Conservation (phyloP, 2,329 filamentous ascomycete species). For the Ceratocystis variospora region DNA sequence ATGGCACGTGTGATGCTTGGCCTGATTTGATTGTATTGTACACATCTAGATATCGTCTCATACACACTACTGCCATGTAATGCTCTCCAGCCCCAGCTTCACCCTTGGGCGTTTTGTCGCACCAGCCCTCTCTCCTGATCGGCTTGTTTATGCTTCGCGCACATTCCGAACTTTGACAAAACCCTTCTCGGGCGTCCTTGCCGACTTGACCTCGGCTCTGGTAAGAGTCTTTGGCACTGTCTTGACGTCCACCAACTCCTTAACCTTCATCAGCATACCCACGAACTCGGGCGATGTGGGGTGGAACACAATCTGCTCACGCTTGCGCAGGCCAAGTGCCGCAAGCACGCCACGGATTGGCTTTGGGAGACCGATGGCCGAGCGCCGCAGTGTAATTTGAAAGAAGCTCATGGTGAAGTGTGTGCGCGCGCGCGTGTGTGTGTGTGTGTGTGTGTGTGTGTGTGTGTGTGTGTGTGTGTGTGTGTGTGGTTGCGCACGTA, state of each 20-base stretch:
- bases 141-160: conserved; percentile 8
- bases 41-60: conserved; percentile 24
- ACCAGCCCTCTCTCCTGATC: conserved; percentile 19
- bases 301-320: conserved; percentile 79
- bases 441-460: conserved; percentile 12
- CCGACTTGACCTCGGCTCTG: conserved; percentile 53
- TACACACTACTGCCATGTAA: conserved; percentile 21
- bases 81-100: conserved; percentile 3
- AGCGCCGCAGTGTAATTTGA: conserved; percentile 80
- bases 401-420: conserved; percentile 56
- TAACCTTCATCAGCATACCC: conserved; percentile 85
- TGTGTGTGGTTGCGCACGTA: conserved; percentile 11
- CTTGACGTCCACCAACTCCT: conserved; percentile 72
- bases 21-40: conserved; percentile 10
- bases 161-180: conserved; percentile 60
- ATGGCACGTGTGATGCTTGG: not conserved
- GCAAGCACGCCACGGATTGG: conserved; percentile 68
- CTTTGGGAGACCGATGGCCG: conserved; percentile 72
- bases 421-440: conserved; percentile 16
- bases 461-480: conserved; percentile 15
- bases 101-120: conserved; percentile 15
- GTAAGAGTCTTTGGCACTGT: conserved; percentile 57
- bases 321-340: conserved; percentile 72
- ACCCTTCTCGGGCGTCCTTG: conserved; percentile 61
- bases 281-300: conserved; percentile 68